Evolutionary conservation across 108 stramenopile species (phyloP).

Genomic region (Fragilariopsis cylindrus): DNA sequence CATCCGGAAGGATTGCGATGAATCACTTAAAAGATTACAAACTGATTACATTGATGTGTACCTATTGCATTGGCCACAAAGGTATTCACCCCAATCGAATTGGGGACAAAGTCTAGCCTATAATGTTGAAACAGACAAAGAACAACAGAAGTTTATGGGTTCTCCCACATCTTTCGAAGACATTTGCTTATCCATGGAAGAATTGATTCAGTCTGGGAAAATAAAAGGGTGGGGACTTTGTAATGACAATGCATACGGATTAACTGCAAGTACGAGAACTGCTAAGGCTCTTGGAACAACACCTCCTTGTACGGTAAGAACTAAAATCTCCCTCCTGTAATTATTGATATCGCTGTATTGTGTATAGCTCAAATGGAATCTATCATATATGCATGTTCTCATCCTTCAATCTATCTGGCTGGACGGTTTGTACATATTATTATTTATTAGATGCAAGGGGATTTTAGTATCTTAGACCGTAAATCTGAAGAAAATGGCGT

Average conservation of each 20-base stretch:
- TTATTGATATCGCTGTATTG: too few relatives aligned
- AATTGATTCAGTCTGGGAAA: slow-evolving; percentile 79
- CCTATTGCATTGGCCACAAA: slow-evolving; percentile 87
- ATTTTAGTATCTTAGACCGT: slow-evolving; percentile 82
- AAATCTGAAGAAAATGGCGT: slow-evolving; percentile 91
- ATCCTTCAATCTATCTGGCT: not conserved
- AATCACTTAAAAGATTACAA: slow-evolving; percentile 65
- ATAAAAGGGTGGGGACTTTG: slow-evolving; percentile 90
- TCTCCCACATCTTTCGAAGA: slow-evolving; percentile 86
- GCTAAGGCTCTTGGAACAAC: slow-evolving; percentile 79
- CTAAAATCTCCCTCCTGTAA: not conserved
- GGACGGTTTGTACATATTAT: too few relatives aligned
- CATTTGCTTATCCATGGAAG: slow-evolving; percentile 78
- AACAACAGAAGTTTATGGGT: slow-evolving; percentile 28
- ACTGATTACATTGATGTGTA: slow-evolving; percentile 88
- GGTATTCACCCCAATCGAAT: slow-evolving; percentile 85
- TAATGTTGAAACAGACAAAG: slow-evolving; percentile 58
- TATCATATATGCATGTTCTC: not conserved
- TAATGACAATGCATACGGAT: slow-evolving; percentile 90
- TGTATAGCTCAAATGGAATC: too few relatives aligned
- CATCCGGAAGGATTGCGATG: slow-evolving; percentile 55
- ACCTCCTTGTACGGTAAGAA: slow-evolving; percentile 60
- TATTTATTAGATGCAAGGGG: slow-evolving; percentile 64
- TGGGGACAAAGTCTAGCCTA: slow-evolving; percentile 88
- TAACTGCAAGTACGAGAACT: slow-evolving; percentile 79